Percentiles rank a stretch among this genome's conserved stretches.
phyloP scores from a whole-genome alignment of 495 filamentous ascomycete genomes.

The Evansstolkia leycettana region DNA sequence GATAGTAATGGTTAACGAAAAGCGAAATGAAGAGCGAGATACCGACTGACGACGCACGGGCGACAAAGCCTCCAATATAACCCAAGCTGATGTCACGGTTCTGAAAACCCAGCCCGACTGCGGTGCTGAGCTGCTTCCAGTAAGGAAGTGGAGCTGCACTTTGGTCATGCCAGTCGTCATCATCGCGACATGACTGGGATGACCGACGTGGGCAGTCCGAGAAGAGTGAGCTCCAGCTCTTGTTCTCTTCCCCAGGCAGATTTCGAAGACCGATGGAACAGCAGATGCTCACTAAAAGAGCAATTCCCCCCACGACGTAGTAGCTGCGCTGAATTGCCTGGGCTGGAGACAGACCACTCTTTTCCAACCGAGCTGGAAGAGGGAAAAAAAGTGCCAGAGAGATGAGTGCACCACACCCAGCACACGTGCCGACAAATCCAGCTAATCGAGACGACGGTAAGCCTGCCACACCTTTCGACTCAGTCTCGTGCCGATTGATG shows the following conservation, averaged over 20 bases:
- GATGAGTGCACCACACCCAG: constrained; percentile 81
- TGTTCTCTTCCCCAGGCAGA: constrained; percentile 65
- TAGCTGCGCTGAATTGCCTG: constrained; percentile 68
- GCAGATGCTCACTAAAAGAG: constrained; percentile 56
- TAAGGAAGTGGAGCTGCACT: constrained; percentile 14
- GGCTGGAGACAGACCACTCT: constrained; percentile 49
- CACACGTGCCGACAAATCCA: constrained; percentile 83
- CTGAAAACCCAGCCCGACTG: constrained; percentile 58
- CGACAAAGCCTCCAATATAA: constrained; percentile 90
- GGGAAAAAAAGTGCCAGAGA: constrained; percentile 74
- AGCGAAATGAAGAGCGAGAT: constrained; percentile 92
- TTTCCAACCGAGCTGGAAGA: constrained; percentile 65
- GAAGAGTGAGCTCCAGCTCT: constrained; percentile 45
- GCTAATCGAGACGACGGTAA: constrained; percentile 54
- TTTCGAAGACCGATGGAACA: constrained; percentile 73
- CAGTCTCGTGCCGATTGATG: constrained; percentile 5
- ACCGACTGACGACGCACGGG: constrained; percentile 87
- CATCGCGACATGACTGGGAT: background rate
- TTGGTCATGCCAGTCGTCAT: constrained; percentile 1
- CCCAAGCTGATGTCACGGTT: constrained; percentile 70
- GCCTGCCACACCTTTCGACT: constrained; percentile 4
- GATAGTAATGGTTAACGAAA: constrained; percentile 81
- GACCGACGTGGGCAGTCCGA: constrained; percentile 3
- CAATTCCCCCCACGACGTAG: constrained; percentile 66
- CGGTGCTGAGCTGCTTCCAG: constrained; percentile 40